phyloP scores from a whole-genome alignment of 805 yeast species.

The Saturnispora diversa region DNA sequence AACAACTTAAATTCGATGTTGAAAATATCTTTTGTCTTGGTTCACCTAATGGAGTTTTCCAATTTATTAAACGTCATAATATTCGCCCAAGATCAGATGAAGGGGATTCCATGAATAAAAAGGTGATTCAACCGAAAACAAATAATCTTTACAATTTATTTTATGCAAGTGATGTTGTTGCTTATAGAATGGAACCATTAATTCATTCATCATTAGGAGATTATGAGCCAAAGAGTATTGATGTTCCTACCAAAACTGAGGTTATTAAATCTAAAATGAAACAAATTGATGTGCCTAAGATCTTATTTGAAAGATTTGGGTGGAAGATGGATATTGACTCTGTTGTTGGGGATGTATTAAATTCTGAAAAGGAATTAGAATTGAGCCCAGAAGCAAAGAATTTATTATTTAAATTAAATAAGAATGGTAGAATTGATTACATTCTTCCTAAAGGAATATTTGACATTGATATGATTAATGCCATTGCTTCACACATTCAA shows the following conservation, averaged over 20 bases:
- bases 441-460: slow-evolving; percentile 68
- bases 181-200: slow-evolving; percentile 83
- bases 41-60: slow-evolving; percentile 84
- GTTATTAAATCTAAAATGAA: slow-evolving; percentile 7
- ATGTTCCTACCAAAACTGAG: slow-evolving; percentile 35
- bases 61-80: slow-evolving; percentile 57
- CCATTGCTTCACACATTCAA: slow-evolving; percentile 80
- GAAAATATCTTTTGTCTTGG: slow-evolving; percentile 76
- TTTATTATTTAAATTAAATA: slow-evolving; percentile 44
- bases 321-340: slow-evolving; percentile 7
- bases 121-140: slow-evolving; percentile 44
- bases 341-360: slow-evolving; percentile 3
- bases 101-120: slow-evolving; percentile 10
- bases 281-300: slow-evolving; percentile 22
- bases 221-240: slow-evolving; percentile 48
- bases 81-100: slow-evolving; percentile 36
- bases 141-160: slow-evolving; percentile 70
- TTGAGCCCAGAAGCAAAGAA: slow-evolving; percentile 28
- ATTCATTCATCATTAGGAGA: slow-evolving; percentile 42
- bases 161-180: slow-evolving; percentile 89
- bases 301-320: slow-evolving; percentile 15
- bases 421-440: slow-evolving; percentile 76
- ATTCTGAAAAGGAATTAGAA: slow-evolving; percentile 12
- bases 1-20: slow-evolving; percentile 58
- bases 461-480: slow-evolving; percentile 71